A percentile compares a stretch with the other conserved stretches of the same genome.
These are phyloP conservation scores for Actinomortierella ambigua DNA, from an alignment of 371 early-diverging fungal genomes.

Conservation along the genomic window DNA sequence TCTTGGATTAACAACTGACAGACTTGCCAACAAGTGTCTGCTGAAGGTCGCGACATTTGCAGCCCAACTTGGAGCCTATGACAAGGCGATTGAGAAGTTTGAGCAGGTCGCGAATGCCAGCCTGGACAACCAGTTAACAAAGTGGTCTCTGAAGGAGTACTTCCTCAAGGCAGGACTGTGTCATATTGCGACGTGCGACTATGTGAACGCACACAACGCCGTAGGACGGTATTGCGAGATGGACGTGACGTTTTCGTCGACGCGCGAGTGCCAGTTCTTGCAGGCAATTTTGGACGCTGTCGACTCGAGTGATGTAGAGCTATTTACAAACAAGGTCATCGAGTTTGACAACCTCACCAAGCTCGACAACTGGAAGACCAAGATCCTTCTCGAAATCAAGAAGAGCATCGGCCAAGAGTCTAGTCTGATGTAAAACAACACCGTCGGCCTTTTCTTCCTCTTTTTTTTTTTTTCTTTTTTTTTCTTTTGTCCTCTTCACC, in stretches of 20 bases:
- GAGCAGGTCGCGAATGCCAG: conserved; percentile 83
- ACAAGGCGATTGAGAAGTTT: conserved; percentile 86
- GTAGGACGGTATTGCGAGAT: conserved; percentile 81
- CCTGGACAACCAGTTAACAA: conserved; percentile 87
- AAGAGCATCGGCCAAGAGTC: conserved; percentile 76
- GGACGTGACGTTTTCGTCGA: conserved; percentile 84
- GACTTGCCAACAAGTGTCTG: conserved; percentile 86
- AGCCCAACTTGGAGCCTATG: conserved; percentile 87
- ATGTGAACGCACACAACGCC: conserved; percentile 70
- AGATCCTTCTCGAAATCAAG: conserved; percentile 87
- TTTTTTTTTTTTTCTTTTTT: not conserved
- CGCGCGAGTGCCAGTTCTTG: conserved; percentile 87
- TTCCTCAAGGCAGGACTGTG: conserved; percentile 94
- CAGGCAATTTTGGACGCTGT: conserved; percentile 78
- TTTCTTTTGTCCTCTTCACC: not conserved
- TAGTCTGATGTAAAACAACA: conserved; percentile 38
- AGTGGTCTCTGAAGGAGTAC: conserved; percentile 95
- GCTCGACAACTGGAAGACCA: conserved; percentile 96
- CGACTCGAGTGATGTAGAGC: conserved; percentile 78
- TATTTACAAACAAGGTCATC: conserved; percentile 79
- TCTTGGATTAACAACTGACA: conserved; percentile 44
- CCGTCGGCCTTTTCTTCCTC: too few relatives aligned
- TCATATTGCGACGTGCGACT: conserved; percentile 81
- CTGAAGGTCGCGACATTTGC: conserved; percentile 93
- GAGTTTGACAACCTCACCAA: conserved; percentile 88